Percentiles rank a stretch among this genome's conserved stretches.
These are phyloP conservation scores for Hypoxylon sp. DNA, from an alignment of 2,329 filamentous ascomycete genomes.

Conservation along the genomic window DNA sequence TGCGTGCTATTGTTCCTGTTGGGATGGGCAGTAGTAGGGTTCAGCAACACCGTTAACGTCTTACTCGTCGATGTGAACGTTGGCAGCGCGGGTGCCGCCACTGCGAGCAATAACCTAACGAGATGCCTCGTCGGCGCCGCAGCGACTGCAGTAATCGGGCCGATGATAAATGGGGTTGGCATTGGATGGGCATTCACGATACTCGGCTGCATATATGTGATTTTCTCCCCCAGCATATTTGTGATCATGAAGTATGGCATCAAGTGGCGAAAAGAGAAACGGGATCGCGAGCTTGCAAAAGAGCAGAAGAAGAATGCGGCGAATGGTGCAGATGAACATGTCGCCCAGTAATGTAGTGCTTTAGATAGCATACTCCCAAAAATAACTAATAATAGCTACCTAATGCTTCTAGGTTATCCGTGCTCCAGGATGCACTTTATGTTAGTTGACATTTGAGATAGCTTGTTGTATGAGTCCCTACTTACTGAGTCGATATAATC, in stretches of 20 bases:
- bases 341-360: not conserved
- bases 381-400: not conserved
- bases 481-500: not conserved
- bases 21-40: conserved; percentile 55
- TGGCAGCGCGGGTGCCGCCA: conserved; percentile 56
- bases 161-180: conserved; percentile 58
- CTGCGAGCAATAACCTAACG: conserved; percentile 60
- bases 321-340: not conserved
- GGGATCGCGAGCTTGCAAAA: conserved; percentile 22
- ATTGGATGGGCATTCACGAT: conserved; percentile 58
- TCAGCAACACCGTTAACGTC: conserved; percentile 58
- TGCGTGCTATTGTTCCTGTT: conserved; percentile 54
- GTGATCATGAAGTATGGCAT: conserved; percentile 50
- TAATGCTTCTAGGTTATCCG: not conserved
- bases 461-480: not conserved
- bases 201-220: conserved; percentile 50
- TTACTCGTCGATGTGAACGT: conserved; percentile 62
- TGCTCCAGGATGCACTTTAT: not conserved
- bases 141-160: conserved; percentile 57
- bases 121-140: conserved; percentile 59
- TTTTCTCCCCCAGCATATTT: conserved; percentile 51
- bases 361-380: not conserved
- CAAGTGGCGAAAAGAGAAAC: conserved; percentile 46
- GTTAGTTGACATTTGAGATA: not conserved
- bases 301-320: conserved; percentile 13